phyloP scores from a whole-genome alignment of 257 asterid species.

The Misopates orontium region DNA sequence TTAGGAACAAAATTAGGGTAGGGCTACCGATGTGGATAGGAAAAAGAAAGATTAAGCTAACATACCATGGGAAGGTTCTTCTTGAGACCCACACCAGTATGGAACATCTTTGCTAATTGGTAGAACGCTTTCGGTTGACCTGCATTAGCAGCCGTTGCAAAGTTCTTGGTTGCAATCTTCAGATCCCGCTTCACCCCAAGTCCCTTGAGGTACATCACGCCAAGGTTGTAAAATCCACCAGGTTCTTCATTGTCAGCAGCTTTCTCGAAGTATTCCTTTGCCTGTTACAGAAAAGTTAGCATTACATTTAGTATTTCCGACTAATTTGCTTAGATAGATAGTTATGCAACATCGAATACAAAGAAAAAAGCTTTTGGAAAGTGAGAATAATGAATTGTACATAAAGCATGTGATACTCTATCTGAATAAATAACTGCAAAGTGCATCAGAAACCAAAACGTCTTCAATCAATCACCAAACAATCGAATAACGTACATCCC shows the following conservation, averaged over 20 bases:
- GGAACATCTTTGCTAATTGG: conserved; percentile 97
- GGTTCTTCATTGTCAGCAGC: conserved; percentile 91
- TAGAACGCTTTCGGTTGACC: conserved; percentile 98
- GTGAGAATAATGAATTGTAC: background rate
- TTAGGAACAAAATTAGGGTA: background rate
- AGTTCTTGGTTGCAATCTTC: conserved; percentile 63
- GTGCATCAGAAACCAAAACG: background rate
- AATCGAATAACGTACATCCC: background rate
- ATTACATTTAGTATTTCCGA: conserved; percentile 3
- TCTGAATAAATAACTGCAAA: background rate
- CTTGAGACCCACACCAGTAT: conserved; percentile 87
- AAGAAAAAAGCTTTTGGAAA: background rate
- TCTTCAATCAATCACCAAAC: background rate
- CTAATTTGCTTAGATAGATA: conserved; percentile 1
- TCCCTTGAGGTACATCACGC: conserved; percentile 85
- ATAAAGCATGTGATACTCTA: background rate
- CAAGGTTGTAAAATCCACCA: conserved; percentile 94
- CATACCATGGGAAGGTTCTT: conserved; percentile 85
- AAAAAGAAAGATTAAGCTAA: background rate
- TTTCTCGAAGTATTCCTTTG: conserved; percentile 90
- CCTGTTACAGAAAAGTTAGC: conserved; percentile 48
- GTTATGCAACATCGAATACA: background rate
- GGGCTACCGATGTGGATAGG: background rate
- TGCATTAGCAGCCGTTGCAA: conserved; percentile 69
- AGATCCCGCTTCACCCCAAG: conserved; percentile 91